These are phyloP conservation scores for Coemansia sp. DNA, from an alignment of 371 early-diverging fungal genomes.

Conservation along the genomic window DNA sequence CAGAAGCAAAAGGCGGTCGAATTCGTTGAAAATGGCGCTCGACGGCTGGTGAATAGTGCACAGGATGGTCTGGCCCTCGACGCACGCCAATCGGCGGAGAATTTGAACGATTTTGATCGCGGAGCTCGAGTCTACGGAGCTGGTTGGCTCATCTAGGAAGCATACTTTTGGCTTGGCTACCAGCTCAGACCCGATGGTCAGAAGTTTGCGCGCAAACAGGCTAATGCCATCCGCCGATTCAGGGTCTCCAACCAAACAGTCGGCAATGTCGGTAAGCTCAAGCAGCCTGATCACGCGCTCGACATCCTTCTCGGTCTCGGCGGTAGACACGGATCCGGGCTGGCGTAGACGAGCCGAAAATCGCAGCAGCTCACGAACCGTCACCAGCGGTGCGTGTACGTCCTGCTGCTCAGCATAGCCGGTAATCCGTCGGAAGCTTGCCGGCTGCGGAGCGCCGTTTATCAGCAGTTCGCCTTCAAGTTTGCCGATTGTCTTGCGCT, in stretches of 20 bases:
- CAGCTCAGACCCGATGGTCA: slow-evolving; percentile 73
- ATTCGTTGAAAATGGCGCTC: slow-evolving; percentile 75
- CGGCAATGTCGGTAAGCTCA: slow-evolving; percentile 58
- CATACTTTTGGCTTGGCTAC: slow-evolving; percentile 75
- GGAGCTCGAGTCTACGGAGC: slow-evolving; percentile 72
- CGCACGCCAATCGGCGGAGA: slow-evolving; percentile 63
- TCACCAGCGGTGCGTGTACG: slow-evolving; percentile 68
- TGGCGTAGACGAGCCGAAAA: slow-evolving; percentile 75
- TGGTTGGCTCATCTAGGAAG: slow-evolving; percentile 87
- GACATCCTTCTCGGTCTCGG: slow-evolving; percentile 61
- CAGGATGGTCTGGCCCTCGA: slow-evolving; percentile 59
- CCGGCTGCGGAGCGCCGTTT: slow-evolving; percentile 54
- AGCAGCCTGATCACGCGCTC: slow-evolving; percentile 68
- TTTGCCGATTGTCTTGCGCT: slow-evolving; percentile 74
- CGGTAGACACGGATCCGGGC: slow-evolving; percentile 58
- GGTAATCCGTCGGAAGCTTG: slow-evolving; percentile 67
- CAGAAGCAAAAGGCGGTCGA: slow-evolving; percentile 76
- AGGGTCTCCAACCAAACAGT: slow-evolving; percentile 61
- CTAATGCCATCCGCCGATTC: slow-evolving; percentile 59
- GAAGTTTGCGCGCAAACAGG: slow-evolving; percentile 67
- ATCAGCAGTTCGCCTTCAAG: slow-evolving; percentile 67
- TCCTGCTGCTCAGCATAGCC: slow-evolving; percentile 87
- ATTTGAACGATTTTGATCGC: slow-evolving; percentile 69
- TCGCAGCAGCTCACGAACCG: slow-evolving; percentile 63
- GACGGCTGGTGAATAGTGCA: slow-evolving; percentile 90